Conservation (phyloP, 1,139 yeast species). For the Kodamaea sp. region DNA sequence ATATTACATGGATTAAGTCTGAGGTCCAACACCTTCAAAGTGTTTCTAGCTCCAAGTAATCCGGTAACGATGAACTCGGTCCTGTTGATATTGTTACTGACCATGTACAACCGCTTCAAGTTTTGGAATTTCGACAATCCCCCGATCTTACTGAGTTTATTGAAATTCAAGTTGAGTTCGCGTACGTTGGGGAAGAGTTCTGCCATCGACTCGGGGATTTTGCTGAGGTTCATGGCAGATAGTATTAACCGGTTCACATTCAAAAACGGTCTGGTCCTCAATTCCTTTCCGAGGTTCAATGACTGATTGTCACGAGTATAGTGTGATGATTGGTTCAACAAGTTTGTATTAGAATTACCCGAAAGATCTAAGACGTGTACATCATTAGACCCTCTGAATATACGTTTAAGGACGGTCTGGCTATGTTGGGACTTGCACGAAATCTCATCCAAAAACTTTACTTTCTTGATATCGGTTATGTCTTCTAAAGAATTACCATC, state of each 20-base stretch:
- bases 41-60: constrained; percentile 30
- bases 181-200: constrained; percentile 47
- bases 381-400: constrained; percentile 22
- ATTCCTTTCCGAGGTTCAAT: constrained; percentile 1
- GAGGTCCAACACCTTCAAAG: constrained; percentile 45
- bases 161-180: constrained; percentile 53
- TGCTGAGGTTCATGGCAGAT: constrained; percentile 44
- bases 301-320: neutral
- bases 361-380: constrained; percentile 38
- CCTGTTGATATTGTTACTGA: constrained; percentile 46
- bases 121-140: constrained; percentile 32
- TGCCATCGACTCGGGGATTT: constrained; percentile 38
- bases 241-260: constrained; percentile 42
- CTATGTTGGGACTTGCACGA: constrained; percentile 41
- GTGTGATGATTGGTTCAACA: constrained; percentile 4
- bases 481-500: constrained; percentile 44
- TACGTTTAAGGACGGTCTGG: constrained; percentile 18
- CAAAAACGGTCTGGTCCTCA: constrained; percentile 26
- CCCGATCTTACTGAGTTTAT: constrained; percentile 33
- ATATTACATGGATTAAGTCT: constrained; percentile 53
- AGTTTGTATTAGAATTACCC: constrained; percentile 29
- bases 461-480: constrained; percentile 27
- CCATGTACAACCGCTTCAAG: constrained; percentile 42
- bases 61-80: constrained; percentile 37
- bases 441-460: constrained; percentile 42